Evolutionary conservation across 805 yeast genomes (phyloP).

Genomic region (Candida saitoana): DNA sequence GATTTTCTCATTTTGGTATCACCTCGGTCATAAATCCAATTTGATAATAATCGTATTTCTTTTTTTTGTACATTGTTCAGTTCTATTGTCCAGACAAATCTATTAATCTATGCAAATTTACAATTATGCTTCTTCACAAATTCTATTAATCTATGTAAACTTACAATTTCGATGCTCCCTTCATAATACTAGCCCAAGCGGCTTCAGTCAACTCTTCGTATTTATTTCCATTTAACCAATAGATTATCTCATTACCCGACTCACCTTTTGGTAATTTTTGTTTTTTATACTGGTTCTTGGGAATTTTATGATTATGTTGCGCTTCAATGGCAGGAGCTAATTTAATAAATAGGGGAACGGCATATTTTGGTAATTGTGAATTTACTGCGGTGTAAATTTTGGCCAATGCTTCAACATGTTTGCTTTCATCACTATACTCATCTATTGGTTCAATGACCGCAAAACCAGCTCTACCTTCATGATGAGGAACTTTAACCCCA

Average conservation of each 20-base stretch:
- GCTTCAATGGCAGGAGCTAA: constrained; percentile 57
- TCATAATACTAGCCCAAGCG: constrained; percentile 48
- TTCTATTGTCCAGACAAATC: neutral
- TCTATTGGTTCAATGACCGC: constrained; percentile 63
- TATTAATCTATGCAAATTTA: constrained; percentile 10
- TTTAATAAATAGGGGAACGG: constrained; percentile 79
- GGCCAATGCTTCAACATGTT: constrained; percentile 33
- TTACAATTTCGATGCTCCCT: constrained; percentile 38
- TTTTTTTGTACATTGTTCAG: too few species aligned
- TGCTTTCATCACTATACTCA: constrained; percentile 19
- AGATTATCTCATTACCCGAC: constrained; percentile 55
- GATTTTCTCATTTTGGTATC: too few species aligned
- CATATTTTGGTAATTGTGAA: constrained; percentile 68
- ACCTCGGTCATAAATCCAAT: too few species aligned
- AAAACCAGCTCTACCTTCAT: constrained; percentile 94
- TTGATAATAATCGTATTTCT: too few species aligned
- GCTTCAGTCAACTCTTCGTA: constrained; percentile 56
- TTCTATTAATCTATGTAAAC: neutral
- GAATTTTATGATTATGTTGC: constrained; percentile 79
- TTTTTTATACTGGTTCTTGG: constrained; percentile 63
- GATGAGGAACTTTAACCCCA: constrained; percentile 77
- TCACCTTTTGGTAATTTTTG: constrained; percentile 68
- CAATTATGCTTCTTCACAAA: constrained; percentile 34
- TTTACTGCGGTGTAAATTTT: constrained; percentile 25
- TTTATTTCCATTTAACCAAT: constrained; percentile 58